A percentile compares a stretch with the other conserved stretches of the same genome.
phyloP scores from a whole-genome alignment of 2,329 filamentous ascomycete genomes.

The Colletotrichum noveboracense region DNA sequence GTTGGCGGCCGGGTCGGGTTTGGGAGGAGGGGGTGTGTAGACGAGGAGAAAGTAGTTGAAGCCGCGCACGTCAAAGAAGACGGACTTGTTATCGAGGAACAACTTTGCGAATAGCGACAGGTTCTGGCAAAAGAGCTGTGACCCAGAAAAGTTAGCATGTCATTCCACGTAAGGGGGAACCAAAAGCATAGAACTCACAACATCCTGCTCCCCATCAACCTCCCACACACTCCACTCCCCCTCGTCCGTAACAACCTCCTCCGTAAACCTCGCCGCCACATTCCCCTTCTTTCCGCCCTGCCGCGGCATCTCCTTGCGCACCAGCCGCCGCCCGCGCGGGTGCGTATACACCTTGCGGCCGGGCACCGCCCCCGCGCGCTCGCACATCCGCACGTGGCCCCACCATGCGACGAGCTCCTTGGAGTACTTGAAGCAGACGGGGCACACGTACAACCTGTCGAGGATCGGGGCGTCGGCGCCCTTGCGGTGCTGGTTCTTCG shows the following conservation, averaged over 20 bases:
- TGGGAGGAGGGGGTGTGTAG: conserved; percentile 64
- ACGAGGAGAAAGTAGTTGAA: conserved; percentile 96
- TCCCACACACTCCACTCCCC: conserved; percentile 89
- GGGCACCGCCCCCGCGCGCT: conserved; percentile 55
- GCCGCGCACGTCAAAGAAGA: conserved; percentile 94
- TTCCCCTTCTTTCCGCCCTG: conserved; percentile 39
- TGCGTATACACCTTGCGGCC: conserved; percentile 78
- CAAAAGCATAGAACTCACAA: conserved; percentile 50
- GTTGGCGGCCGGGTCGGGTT: background rate
- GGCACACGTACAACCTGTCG: conserved; percentile 82
- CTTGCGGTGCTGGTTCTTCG: conserved; percentile 39
- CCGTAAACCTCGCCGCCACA: conserved; percentile 40
- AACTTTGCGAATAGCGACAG: conserved; percentile 95
- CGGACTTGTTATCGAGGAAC: conserved; percentile 97
- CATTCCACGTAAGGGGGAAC: background rate
- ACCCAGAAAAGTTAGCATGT: background rate
- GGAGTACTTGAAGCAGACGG: conserved; percentile 93
- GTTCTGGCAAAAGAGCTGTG: conserved; percentile 87
- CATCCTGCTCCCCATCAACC: conserved; percentile 87
- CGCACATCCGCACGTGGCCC: conserved; percentile 64
- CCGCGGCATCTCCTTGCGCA: conserved; percentile 38
- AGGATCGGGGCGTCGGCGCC: conserved; percentile 49
- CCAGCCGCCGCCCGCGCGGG: conserved; percentile 49
- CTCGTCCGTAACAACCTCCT: conserved; percentile 58
- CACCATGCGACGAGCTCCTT: conserved; percentile 64